Conservation (phyloP, 768 basidiomycete genomes). For the Tulasnella calospora region DNA sequence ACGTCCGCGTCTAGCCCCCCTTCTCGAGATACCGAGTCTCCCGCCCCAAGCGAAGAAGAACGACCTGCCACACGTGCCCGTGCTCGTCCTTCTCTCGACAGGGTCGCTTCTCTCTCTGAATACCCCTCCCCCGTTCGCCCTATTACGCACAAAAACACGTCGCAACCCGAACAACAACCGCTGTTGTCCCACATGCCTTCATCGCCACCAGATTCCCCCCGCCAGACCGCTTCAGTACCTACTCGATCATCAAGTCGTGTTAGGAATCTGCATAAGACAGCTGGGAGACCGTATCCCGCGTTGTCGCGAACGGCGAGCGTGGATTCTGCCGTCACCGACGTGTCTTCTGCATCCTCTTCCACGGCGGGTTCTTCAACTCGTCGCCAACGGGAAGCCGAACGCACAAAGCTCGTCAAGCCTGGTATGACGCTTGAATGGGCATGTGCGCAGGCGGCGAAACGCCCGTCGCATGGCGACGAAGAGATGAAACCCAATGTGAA, state of each 20-base stretch:
- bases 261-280: conserved; percentile 10
- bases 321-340: conserved; percentile 18
- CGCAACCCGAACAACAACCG: conserved; percentile 16
- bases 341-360: conserved; percentile 11
- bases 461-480: not conserved
- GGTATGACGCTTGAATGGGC: conserved; percentile 22
- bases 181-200: conserved; percentile 25
- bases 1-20: conserved; percentile 1
- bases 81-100: conserved; percentile 17
- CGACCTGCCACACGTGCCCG: not conserved
- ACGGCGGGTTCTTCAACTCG: not conserved
- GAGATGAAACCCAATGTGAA: not conserved
- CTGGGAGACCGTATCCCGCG: conserved; percentile 15
- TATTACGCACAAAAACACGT: not conserved
- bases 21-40: conserved; percentile 6
- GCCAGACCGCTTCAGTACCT: not conserved
- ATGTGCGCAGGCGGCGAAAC: conserved; percentile 23
- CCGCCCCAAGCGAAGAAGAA: conserved; percentile 9
- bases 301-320: conserved; percentile 20
- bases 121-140: conserved; percentile 15
- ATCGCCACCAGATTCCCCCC: conserved; percentile 18
- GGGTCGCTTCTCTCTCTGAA: conserved; percentile 26
- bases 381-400: conserved; percentile 18
- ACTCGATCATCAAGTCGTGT: not conserved
- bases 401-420: conserved; percentile 21